Conservation (phyloP, 768 basidiomycete genomes). For the Hygrocybe coccinea region DNA sequence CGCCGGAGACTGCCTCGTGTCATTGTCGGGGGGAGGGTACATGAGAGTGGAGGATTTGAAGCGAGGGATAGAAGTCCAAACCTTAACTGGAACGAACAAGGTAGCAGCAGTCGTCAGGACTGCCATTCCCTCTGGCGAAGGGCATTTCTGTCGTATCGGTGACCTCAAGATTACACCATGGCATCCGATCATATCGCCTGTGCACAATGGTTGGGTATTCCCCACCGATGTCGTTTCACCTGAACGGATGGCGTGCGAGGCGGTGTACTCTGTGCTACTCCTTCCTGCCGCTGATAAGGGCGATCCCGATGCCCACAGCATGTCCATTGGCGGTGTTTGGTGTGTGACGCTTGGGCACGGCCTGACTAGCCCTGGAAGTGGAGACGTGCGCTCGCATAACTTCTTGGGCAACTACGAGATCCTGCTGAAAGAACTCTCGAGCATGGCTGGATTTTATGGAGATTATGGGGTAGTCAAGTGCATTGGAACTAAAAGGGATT, state of each 20-base stretch:
- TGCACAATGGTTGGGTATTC: conserved; percentile 3
- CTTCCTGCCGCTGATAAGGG: neutral
- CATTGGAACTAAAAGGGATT: conserved; percentile 2
- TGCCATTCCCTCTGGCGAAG: neutral
- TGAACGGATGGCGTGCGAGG: conserved; percentile 1
- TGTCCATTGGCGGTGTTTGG: conserved; percentile 6
- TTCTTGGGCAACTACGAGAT: conserved; percentile 7
- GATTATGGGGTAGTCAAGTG: conserved; percentile 2
- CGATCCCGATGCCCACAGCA: conserved; percentile 4
- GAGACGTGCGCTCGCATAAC: conserved; percentile 5
- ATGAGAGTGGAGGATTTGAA: conserved; percentile 7
- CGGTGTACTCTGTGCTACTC: conserved; percentile 7
- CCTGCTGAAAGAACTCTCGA: neutral
- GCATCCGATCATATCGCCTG: conserved; percentile 7
- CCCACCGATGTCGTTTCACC: conserved; percentile 3
- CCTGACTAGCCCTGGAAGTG: neutral
- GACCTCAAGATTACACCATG: conserved; percentile 7
- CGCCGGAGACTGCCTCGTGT: conserved; percentile 6
- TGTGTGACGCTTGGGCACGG: conserved; percentile 10
- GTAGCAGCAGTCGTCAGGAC: conserved; percentile 8
- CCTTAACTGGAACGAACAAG: neutral
- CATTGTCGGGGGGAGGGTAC: neutral
- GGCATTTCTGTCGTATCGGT: conserved; percentile 4
- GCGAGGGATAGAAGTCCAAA: conserved; percentile 5
- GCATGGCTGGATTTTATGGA: conserved; percentile 3